A percentile compares a stretch with the other conserved stretches of the same genome.
These are phyloP conservation scores for Chaetomium tenue DNA, from an alignment of 495 filamentous ascomycete genomes.

Conservation along the genomic window DNA sequence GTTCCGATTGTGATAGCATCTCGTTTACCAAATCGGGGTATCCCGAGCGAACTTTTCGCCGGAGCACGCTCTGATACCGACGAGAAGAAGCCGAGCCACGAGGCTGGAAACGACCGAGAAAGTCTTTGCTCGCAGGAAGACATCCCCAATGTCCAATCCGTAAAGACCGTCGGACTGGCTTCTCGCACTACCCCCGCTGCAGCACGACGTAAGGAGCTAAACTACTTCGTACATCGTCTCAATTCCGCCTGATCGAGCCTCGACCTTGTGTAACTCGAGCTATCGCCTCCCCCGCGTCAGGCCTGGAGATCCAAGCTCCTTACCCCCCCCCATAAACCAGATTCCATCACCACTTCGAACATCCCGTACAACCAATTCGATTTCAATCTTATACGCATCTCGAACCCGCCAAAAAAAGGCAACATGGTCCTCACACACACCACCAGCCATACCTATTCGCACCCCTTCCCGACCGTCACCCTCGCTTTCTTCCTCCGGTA, in stretches of 20 bases:
- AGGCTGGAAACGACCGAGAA: neutral
- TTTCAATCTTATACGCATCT: neutral
- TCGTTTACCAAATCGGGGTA: constrained; percentile 21
- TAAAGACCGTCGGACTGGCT: constrained; percentile 23
- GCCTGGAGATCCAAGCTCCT: constrained; percentile 22
- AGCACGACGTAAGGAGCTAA: neutral
- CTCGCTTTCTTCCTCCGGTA: constrained; percentile 99
- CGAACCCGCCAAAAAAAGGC: neutral
- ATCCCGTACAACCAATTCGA: neutral
- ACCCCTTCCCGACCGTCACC: constrained; percentile 84
- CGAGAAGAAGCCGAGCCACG: constrained; percentile 11
- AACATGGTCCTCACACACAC: constrained; percentile 63
- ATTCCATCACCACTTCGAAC: neutral
- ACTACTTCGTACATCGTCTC: constrained; percentile 1
- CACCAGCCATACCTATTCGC: constrained; percentile 82
- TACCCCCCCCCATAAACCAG: neutral
- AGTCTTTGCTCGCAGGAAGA: neutral
- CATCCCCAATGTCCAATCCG: constrained; percentile 26
- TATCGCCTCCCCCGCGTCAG: constrained; percentile 19
- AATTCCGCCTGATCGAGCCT: constrained; percentile 2
- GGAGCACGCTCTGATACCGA: constrained; percentile 17
- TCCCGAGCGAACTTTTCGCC: constrained; percentile 22
- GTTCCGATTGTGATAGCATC: neutral
- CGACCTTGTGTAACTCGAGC: constrained; percentile 5
- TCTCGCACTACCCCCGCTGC: constrained; percentile 16